These are phyloP conservation scores for Annulohypoxylon bovei DNA, from an alignment of 495 filamentous ascomycete genomes.

Conservation along the genomic window DNA sequence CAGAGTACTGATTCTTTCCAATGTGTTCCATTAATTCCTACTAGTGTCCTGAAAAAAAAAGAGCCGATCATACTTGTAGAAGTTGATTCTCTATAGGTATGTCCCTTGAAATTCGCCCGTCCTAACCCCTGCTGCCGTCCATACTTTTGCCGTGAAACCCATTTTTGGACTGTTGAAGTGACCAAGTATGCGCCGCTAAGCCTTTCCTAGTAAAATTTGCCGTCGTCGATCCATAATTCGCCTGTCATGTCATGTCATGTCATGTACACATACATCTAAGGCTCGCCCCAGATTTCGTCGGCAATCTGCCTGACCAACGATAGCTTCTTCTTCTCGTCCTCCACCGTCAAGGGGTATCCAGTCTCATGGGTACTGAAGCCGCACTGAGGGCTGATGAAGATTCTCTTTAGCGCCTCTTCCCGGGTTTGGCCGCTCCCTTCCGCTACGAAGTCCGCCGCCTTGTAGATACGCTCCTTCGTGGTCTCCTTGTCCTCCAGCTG, in stretches of 20 bases:
- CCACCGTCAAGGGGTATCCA: constrained; percentile 70
- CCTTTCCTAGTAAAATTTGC: constrained; percentile 1
- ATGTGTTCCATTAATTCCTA: neutral
- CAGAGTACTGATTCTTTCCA: neutral
- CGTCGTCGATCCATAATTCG: constrained; percentile 8
- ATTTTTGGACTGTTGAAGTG: constrained; percentile 43
- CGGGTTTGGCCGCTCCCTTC: constrained; percentile 70
- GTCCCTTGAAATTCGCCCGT: neutral
- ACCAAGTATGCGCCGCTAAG: constrained; percentile 26
- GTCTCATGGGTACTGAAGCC: constrained; percentile 79
- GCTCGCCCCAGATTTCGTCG: constrained; percentile 75
- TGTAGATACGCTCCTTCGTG: constrained; percentile 72
- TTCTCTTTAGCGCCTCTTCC: constrained; percentile 72
- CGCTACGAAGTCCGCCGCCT: constrained; percentile 77
- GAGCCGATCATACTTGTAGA: constrained; percentile 17
- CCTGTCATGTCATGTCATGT: neutral
- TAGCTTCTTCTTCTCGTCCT: constrained; percentile 78
- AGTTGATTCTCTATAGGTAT: constrained; percentile 41
- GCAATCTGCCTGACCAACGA: constrained; percentile 73
- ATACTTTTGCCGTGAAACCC: constrained; percentile 15
- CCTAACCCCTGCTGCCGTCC: neutral
- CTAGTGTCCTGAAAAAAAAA: neutral
- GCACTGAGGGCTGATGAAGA: constrained; percentile 80
- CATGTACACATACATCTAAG: constrained; percentile 50
- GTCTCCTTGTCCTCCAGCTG: constrained; percentile 78